Conservation (phyloP, 768 basidiomycete genomes). For the Boletus tylopilopsis region DNA sequence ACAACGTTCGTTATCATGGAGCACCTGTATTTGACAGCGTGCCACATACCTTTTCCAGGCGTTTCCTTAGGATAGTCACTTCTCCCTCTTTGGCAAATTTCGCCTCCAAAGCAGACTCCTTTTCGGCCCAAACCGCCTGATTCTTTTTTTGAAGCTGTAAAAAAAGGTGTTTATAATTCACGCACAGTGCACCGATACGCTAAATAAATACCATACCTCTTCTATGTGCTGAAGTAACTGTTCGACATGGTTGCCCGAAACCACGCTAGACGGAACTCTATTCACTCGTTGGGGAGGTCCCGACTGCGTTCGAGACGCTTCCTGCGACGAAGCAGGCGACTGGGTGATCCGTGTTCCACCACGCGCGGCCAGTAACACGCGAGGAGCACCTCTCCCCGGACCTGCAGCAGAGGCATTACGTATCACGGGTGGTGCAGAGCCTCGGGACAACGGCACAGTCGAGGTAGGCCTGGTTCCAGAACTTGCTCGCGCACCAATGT, state of each 20-base stretch:
- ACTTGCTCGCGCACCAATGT: conserved; percentile 5
- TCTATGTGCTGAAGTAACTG: conserved; percentile 37
- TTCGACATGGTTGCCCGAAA: conserved; percentile 7
- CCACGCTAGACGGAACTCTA: conserved; percentile 1
- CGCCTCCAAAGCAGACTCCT: conserved; percentile 47
- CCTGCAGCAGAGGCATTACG: conserved; percentile 11
- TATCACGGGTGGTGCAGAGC: conserved; percentile 6
- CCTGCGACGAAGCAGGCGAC: conserved; percentile 22
- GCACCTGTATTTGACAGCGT: background rate
- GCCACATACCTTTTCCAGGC: conserved; percentile 57
- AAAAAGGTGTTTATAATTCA: conserved; percentile 4
- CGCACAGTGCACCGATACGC: conserved; percentile 6
- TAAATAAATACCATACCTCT: conserved; percentile 38
- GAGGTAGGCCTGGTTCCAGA: conserved; percentile 7
- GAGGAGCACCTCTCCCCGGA: conserved; percentile 8
- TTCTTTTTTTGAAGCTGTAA: conserved; percentile 52
- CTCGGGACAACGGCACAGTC: conserved; percentile 12
- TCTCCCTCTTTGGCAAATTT: conserved; percentile 67
- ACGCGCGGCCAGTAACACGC: conserved; percentile 15
- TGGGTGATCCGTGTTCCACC: conserved; percentile 5
- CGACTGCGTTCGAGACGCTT: conserved; percentile 11
- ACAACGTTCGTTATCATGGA: background rate
- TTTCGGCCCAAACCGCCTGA: conserved; percentile 38
- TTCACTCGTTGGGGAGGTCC: conserved; percentile 8
- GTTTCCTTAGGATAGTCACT: conserved; percentile 60